These are phyloP conservation scores for Candida insectalens DNA, from an alignment of 805 yeast genomes.

Conservation along the genomic window DNA sequence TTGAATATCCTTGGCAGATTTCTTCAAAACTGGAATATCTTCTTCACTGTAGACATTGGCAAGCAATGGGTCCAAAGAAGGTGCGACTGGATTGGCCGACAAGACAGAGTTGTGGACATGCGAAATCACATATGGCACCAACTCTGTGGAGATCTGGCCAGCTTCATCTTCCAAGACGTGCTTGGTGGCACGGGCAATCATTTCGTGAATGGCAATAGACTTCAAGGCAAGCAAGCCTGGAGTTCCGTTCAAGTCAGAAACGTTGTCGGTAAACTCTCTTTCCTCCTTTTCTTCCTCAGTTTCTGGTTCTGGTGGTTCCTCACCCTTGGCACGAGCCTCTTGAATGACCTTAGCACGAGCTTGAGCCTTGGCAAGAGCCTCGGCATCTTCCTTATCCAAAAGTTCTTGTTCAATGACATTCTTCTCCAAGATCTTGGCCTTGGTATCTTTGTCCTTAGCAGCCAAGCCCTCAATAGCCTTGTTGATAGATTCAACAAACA, in stretches of 20 bases:
- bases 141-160: conserved; percentile 35
- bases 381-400: conserved; percentile 14
- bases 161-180: conserved; percentile 53
- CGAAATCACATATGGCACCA: conserved; percentile 51
- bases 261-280: conserved; percentile 22
- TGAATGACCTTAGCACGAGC: conserved; percentile 22
- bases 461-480: conserved; percentile 7
- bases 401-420: conserved; percentile 20
- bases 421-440: conserved; percentile 23
- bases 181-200: conserved; percentile 72
- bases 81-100: conserved; percentile 36
- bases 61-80: conserved; percentile 33
- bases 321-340: conserved; percentile 11
- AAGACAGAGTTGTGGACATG: conserved; percentile 66
- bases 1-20: conserved; percentile 34
- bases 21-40: conserved; percentile 32
- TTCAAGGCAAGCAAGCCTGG: conserved; percentile 38
- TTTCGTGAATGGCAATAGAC: conserved; percentile 47
- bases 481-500: conserved; percentile 30
- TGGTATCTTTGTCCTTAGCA: no score
- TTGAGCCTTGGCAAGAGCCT: conserved; percentile 10
- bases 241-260: conserved; percentile 31
- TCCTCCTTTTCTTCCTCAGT: conserved; percentile 25
- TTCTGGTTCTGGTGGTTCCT: conserved; percentile 16
- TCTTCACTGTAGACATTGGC: conserved; percentile 31